A percentile compares a stretch with the other conserved stretches of the same genome.
Conservation (phyloP, 495 filamentous ascomycete species). For the Xylaria palmicola region DNA sequence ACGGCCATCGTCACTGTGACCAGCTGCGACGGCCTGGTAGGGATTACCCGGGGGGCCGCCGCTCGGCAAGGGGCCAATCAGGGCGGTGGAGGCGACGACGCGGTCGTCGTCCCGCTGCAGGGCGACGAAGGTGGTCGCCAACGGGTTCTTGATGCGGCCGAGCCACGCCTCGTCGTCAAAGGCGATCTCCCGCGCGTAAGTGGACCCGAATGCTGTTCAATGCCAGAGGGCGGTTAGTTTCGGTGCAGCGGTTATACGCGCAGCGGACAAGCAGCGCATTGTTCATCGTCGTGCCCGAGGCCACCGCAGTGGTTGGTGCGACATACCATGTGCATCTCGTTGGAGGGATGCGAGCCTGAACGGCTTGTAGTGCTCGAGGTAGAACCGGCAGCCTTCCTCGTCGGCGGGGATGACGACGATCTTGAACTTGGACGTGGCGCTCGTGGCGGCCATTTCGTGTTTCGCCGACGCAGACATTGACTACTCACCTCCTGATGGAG, state of each 20-base stretch:
- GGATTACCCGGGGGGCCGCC: slow-evolving; percentile 26
- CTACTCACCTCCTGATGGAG: neutral
- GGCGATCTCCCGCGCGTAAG: slow-evolving; percentile 43
- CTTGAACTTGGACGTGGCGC: neutral
- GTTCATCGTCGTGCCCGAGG: neutral
- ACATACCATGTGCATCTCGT: slow-evolving; percentile 26
- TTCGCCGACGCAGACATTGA: neutral
- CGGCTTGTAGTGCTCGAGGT: slow-evolving; percentile 29
- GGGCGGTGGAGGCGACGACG: slow-evolving; percentile 26
- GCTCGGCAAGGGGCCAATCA: slow-evolving; percentile 26
- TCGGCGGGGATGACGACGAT: slow-evolving; percentile 25
- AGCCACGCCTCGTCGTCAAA: slow-evolving; percentile 44
- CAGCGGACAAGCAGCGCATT: neutral
- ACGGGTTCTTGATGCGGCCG: slow-evolving; percentile 45
- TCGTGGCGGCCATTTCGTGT: neutral
- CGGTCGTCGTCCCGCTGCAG: slow-evolving; percentile 22
- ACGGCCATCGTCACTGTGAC: slow-evolving; percentile 14
- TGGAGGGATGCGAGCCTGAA: slow-evolving; percentile 34
- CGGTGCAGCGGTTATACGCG: no score
- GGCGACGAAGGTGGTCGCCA: slow-evolving; percentile 43
- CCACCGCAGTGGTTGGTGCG: neutral
- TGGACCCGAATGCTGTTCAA: slow-evolving; percentile 46
- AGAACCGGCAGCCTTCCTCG: slow-evolving; percentile 24
- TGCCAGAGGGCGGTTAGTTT: neutral
- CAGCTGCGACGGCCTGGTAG: slow-evolving; percentile 10